Evolutionary conservation across 768 basidiomycete genomes (phyloP), one percentile per base, ranked within the genome.

Genomic region (Termitomyces sp.): DNA sequence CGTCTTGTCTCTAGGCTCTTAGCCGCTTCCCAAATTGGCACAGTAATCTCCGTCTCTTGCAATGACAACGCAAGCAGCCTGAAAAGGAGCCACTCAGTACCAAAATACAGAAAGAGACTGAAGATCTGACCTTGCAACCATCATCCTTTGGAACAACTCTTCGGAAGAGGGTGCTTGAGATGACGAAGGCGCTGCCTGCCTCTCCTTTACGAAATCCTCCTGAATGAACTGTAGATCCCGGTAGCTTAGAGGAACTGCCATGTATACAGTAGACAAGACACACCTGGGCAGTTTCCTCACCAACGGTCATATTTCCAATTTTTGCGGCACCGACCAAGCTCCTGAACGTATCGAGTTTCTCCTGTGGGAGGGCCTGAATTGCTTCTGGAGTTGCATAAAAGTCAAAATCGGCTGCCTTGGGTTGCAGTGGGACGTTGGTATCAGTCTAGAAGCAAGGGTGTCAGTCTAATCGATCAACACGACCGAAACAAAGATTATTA

Each of bases 61-160:
- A 78, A 65, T 8, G 88, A 88, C 16, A 87, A 73, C 1, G 88
- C 84, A 46, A 88, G 65, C 59, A 89, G 72, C 60, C 90, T 92
- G 59, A 39, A 26, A 47, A 40, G 64, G 20, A 26, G 64, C 42
- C 20, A 33, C 7, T 39, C 18, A 40, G 27, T 10, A 42, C 16
- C 37, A 50, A 22, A 12, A 34, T 10, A 53, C 42, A 59, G 14
- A 27, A 59, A 30, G 45, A 36, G 10, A 26, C 43, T 45, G 14
- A 22, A 26, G 26, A 51, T 65, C 81, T 53, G 44, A 92, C 91
- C 86, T 85, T 30, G 89, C 84, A 16, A 89, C 68, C 43, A 81
- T 80, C 82, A 93, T 88, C 52, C 83, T 73, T 52, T 80, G 80
- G 56, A 89, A 79, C 51, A 93, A 74, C 58, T 89, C 83, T 22